Conservation (phyloP, 257 asterid genomes). For the Leptodermis oblonga region DNA sequence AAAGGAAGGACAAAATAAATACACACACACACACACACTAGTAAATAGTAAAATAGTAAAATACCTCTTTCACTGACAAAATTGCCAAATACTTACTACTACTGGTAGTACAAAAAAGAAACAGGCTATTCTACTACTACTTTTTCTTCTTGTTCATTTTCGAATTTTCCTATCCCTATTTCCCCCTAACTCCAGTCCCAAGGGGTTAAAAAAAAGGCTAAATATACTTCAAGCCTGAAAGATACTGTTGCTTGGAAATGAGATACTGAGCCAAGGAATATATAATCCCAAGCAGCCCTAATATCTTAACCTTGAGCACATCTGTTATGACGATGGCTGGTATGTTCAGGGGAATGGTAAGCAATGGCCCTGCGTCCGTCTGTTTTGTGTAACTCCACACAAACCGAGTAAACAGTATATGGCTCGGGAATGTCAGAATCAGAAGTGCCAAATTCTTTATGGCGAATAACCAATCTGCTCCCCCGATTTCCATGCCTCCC, state of each 20-base stretch:
- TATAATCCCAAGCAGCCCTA: slow-evolving; percentile 90
- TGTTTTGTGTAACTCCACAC: slow-evolving; percentile 90
- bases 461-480: slow-evolving; percentile 82
- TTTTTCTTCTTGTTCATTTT: no score
- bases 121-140: slow-evolving; percentile 32
- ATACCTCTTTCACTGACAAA: slow-evolving; percentile 15
- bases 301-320: slow-evolving; percentile 66
- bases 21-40: no score
- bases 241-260: slow-evolving; percentile 73
- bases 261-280: slow-evolving; percentile 85
- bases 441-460: slow-evolving; percentile 91
- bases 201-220: no score
- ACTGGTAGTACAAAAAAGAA: slow-evolving; percentile 16
- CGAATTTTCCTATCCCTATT: slow-evolving; percentile 16
- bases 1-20: no score
- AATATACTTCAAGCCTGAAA: slow-evolving; percentile 90
- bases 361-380: slow-evolving; percentile 58
- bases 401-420: slow-evolving; percentile 80
- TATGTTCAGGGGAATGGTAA: slow-evolving; percentile 73
- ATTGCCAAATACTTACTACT: no score
- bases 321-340: slow-evolving; percentile 78
- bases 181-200: no score
- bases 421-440: slow-evolving; percentile 79
- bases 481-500: slow-evolving; percentile 89
- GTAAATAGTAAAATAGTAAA: no score